Conservation (phyloP, 176 grass and related monocot genomes). For the Areca catechu region DNA sequence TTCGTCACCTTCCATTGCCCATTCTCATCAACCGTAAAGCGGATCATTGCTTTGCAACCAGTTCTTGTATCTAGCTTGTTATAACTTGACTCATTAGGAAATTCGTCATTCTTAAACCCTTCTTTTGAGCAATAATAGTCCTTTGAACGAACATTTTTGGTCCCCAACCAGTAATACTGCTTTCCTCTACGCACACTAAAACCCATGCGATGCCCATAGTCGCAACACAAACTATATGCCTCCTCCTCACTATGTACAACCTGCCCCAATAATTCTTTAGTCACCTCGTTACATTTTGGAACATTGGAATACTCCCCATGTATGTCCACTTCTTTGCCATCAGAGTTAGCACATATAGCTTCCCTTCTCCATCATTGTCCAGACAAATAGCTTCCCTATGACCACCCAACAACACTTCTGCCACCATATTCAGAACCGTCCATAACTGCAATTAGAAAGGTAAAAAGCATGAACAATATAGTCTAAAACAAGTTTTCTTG, state of each 20-base stretch:
- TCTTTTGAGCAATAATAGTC: slow-evolving; percentile 91
- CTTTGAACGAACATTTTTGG: slow-evolving; percentile 67
- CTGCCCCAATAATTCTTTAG: slow-evolving; percentile 48
- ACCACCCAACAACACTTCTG: too few species aligned
- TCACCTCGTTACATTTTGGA: slow-evolving; percentile 44
- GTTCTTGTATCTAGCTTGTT: slow-evolving; percentile 69
- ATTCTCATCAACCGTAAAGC: slow-evolving; percentile 49
- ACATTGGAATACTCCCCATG: slow-evolving; percentile 30
- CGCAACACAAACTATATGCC: slow-evolving; percentile 74
- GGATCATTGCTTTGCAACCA: slow-evolving; percentile 73
- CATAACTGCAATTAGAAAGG: too few species aligned
- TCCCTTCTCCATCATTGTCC: too few species aligned
- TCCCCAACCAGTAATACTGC: slow-evolving; percentile 76
- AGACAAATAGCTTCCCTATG: too few species aligned
- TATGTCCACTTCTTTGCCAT: too few species aligned
- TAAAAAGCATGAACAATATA: too few species aligned
- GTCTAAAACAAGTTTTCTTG: too few species aligned
- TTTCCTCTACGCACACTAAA: slow-evolving; percentile 80
- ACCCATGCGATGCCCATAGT: slow-evolving; percentile 68
- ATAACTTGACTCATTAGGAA: slow-evolving; percentile 48
- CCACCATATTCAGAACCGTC: too few species aligned
- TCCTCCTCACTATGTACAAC: slow-evolving; percentile 62
- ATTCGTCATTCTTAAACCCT: slow-evolving; percentile 61
- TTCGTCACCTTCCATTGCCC: slow-evolving; percentile 67
- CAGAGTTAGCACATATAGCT: too few species aligned